Percentiles rank a stretch among this genome's conserved stretches.
phyloP scores from a whole-genome alignment of 1,139 yeast genomes.

The Wickerhamomyces sp. region DNA sequence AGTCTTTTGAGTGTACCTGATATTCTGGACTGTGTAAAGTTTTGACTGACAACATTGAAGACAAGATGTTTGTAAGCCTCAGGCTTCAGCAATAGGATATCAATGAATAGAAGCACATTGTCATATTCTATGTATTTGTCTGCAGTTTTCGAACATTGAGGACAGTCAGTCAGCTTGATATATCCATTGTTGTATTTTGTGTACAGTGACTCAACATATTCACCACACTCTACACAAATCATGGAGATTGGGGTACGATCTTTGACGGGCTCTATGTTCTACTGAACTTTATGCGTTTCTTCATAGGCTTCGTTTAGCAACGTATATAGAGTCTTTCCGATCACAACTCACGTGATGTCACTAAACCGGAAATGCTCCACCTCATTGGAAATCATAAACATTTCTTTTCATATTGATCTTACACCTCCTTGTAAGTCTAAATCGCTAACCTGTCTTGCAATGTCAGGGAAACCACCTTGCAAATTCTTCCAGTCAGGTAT shows the following conservation, averaged over 20 bases:
- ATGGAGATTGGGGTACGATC: constrained; percentile 29
- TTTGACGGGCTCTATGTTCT: no score
- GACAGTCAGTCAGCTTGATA: constrained; percentile 76
- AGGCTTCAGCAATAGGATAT: constrained; percentile 74
- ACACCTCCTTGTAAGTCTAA: no score
- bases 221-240: constrained; percentile 88
- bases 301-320: no score
- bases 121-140: constrained; percentile 94
- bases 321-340: no score
- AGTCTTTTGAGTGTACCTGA: constrained; percentile 38
- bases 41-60: constrained; percentile 54
- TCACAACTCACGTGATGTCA: no score
- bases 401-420: no score
- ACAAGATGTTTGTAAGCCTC: constrained; percentile 89
- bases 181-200: constrained; percentile 73
- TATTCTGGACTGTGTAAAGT: no score
- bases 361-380: no score
- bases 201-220: constrained; percentile 59
- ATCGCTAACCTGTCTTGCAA: background rate
- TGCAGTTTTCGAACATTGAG: constrained; percentile 65
- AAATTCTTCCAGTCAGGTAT: constrained; percentile 35
- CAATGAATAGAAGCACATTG: constrained; percentile 76
- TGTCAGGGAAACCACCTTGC: constrained; percentile 31
- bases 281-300: no score
- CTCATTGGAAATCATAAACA: no score